Conservation (phyloP, 805 yeast species). For the Suhomyces kilbournensis region DNA sequence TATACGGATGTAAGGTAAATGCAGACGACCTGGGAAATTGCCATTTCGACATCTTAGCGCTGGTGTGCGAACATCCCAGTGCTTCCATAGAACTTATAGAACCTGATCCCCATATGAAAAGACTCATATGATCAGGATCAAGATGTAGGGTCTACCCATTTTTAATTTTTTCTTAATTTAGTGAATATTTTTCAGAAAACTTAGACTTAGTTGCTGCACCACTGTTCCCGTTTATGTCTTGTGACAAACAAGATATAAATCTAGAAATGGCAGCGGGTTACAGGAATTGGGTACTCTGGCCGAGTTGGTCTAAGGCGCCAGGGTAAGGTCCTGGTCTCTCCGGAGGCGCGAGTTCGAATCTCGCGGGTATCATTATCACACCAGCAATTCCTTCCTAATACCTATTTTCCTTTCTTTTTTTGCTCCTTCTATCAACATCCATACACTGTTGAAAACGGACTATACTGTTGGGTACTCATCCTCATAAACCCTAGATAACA, state of each 20-base stretch:
- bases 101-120: not conserved
- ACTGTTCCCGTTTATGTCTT: too few species aligned
- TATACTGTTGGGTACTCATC: not conserved
- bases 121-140: not conserved
- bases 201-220: too few species aligned
- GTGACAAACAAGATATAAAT: not conserved
- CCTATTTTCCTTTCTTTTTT: conserved; percentile 12
- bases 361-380: conserved; percentile 19
- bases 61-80: not conserved
- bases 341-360: conserved; percentile 22
- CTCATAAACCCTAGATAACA: not conserved
- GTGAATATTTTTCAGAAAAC: not conserved
- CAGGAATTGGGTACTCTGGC: conserved; percentile 21
- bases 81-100: not conserved
- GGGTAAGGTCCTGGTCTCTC: conserved; percentile 22
- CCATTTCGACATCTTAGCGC: not conserved
- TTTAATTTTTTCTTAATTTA: too few species aligned
- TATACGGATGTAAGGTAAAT: not conserved
- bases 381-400: conserved; percentile 16
- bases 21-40: not conserved
- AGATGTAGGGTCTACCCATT: not conserved
- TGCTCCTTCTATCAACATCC: not conserved
- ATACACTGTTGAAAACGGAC: not conserved
- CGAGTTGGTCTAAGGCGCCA: conserved; percentile 22
- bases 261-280: not conserved